These are phyloP conservation scores for Litchi chinensis DNA, from an alignment of 345 rosid genomes.

Conservation along the genomic window DNA sequence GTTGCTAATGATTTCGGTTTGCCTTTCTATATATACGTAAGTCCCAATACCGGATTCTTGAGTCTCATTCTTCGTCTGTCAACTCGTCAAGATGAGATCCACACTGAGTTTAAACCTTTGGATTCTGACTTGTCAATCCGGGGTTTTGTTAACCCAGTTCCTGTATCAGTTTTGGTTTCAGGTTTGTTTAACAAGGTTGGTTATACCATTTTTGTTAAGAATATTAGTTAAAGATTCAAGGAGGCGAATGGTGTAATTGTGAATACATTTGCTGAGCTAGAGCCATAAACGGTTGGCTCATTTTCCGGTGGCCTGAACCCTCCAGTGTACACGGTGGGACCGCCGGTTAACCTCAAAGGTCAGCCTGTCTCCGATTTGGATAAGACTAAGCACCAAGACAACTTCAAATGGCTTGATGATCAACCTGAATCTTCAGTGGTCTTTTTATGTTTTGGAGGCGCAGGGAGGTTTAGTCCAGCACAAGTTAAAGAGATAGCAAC, in stretches of 20 bases:
- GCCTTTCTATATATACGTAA: conserved; percentile 51
- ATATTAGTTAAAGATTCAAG: conserved; percentile 40
- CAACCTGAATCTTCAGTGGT: conserved; percentile 48
- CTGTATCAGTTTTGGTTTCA: conserved; percentile 42
- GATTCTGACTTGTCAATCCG: conserved; percentile 32
- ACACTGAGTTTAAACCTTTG: conserved; percentile 8
- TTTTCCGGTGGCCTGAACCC: conserved; percentile 31
- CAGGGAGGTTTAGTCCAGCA: conserved; percentile 30
- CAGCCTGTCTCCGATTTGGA: conserved; percentile 24
- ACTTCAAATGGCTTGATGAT: conserved; percentile 53
- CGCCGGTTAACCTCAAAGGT: conserved; percentile 36
- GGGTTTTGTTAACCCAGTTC: conserved; percentile 38
- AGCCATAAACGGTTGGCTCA: conserved; percentile 33
- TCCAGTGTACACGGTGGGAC: conserved; percentile 48
- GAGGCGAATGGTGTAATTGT: conserved; percentile 45
- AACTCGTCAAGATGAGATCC: conserved; percentile 23
- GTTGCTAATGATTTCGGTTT: conserved; percentile 41
- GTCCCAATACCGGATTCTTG: conserved; percentile 37
- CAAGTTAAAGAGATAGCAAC: conserved; percentile 50
- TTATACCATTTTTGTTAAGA: conserved; percentile 32
- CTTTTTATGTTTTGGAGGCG: conserved; percentile 57
- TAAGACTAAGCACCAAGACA: conserved; percentile 13
- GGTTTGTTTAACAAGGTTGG: conserved; percentile 33
- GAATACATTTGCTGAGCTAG: conserved; percentile 43
- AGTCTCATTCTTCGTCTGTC: conserved; percentile 42